Evolutionary conservation across 2,329 filamentous ascomycete species (phyloP), one percentile per base, ranked within the genome.

Genomic region (Penicillium sp.): DNA sequence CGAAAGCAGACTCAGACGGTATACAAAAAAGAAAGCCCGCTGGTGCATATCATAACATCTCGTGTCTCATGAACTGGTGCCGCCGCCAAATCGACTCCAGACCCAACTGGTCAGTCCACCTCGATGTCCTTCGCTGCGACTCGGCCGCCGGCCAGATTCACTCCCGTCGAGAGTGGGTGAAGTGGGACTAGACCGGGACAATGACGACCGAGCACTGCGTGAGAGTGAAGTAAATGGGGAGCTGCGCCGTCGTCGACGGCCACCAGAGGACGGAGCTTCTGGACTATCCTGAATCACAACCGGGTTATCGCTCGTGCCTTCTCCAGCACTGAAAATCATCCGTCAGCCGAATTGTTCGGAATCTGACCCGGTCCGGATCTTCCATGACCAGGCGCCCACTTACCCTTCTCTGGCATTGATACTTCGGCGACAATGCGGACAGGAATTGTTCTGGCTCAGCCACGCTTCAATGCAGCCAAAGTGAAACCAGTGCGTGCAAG

Each of bases 401-500:
- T 52, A 56, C 53, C 45, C 36, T 44, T 42, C 41, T 43, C 39
- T 41, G 27, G 42, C 37, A 37, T 52, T 52, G 20, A 70, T 68
- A 18, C 61, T 54, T 30, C 62, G 61, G 27, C 69, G 62, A 37
- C 69, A 72, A 44, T 72, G 69, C 3, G 90, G 90, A 54, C 90
- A 96, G 0, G 89, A 95, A 54, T 95, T 88, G 63, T 95, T 89
- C 63, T 94, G 85, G 53, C 76, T 78, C 35, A 96, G 68, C 90
- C 90, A 96, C 33, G 84, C 72, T 15, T 79, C 74, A 22, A 92
- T 84, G 54, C 90, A 96, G 16, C 77, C 71, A 41, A 82, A 81
- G 56, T 95, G 90, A 61, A 95, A 96, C 86, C 87, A 95, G 58
- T 98, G 92, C 42, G 79, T 83, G 66, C 92, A 98, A 0, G 88